Base-by-base conservation (phyloP, 179 eudicot genomes). In the Camellia oleifera region DNA sequence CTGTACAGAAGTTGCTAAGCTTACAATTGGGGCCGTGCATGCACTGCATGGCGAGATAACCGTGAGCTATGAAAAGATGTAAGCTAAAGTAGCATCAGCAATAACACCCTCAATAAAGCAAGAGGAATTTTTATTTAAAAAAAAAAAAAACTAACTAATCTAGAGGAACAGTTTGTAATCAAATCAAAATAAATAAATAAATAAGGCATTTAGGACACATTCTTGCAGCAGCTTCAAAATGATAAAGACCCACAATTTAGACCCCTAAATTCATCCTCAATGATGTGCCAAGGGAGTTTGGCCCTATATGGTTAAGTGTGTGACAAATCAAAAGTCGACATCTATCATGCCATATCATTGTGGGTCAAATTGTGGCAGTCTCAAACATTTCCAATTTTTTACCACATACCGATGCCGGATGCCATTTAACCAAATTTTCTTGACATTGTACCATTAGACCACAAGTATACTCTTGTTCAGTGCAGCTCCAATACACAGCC, bases 11-110 rank as follows among this genome's bases (percentile, higher is more conserved):
- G 85, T 84, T 86, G 45, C 92, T 94, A 80, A 94, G 77, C 91
- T 92, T 96, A 84, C 99, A 96, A 13, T 94, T 96, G 63, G 94
- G 98, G 48, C 99, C 98, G 83, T 96, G 99, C 99, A 94, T 96
- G 89, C 99, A 96, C 99, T 96, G 89, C 87, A 86, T 71, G 53
- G 18, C 11, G 76, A 72, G 66, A 63, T 69, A 77, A 40, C 13
- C 17, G 72, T 54, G 23, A 81, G 69, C 76, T 66, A 65, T 65
- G 23, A 61, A 63, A 74, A 73, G n/a, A 32, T 40, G 42, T 45
- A 56, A 76, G 72, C 42, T 54, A 76, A 42, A 23, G 20, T 20
- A 72, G 5, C 32, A 81, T 32, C 52, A 69, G 52, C 45, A 40
- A 56, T 71, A 14, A 66, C 15, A 65, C 15, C 50, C 13, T 44